Base-by-base conservation (phyloP, 139 green algal species). In the Auxenochlorella pyrenoidosa region DNA sequence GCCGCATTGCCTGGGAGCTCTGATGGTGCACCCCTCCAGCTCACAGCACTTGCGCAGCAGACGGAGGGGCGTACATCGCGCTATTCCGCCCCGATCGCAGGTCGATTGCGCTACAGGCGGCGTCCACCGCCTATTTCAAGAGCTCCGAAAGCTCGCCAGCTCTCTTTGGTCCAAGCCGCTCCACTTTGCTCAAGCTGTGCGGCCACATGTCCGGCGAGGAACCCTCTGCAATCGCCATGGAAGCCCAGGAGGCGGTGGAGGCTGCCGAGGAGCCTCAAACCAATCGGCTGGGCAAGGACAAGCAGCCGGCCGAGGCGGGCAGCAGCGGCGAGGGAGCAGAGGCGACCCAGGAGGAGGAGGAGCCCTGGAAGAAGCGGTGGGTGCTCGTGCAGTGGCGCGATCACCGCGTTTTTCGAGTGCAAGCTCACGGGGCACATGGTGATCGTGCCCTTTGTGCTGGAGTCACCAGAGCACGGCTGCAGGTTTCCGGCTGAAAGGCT, bases 341-440 rank as follows among this genome's bases (percentile, higher is more conserved):
- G 21, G 21, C 72, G 72, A 38, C 22, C 38, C 43, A 63, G 30
- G 75, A 84, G 54, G 79, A 80, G n/a, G 68, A 79, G 43, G 84
- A 88, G 43, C 58, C 59, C 2, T 88, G 84, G 84, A 76, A 60
- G 30, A 84, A 83, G 58, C 47, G 84, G 84, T 88, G 60, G 32
- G 81, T n/a, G 30, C 24, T 43, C 15, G 40, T 10, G 30, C 38
- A 43, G 36, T 43, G 10, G 70, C 38, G 12, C 36, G 70, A 36
- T 44, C 75, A 58, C 34, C n/a, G n/a, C 36, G n/a, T 77, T 43
- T 63, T 34, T 82, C 72, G 75, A 47, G 10, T 41, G 76, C 76
- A 38, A 54, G 75, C 40, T n/a, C 75, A 38, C 54, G 15, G 22
- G 21, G 73, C 18, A 36, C 68, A 71, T 38, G 63, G 4, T 71